Base-by-base conservation (phyloP, 2,329 filamentous ascomycete genomes). In the Fusarium denticulatum region DNA sequence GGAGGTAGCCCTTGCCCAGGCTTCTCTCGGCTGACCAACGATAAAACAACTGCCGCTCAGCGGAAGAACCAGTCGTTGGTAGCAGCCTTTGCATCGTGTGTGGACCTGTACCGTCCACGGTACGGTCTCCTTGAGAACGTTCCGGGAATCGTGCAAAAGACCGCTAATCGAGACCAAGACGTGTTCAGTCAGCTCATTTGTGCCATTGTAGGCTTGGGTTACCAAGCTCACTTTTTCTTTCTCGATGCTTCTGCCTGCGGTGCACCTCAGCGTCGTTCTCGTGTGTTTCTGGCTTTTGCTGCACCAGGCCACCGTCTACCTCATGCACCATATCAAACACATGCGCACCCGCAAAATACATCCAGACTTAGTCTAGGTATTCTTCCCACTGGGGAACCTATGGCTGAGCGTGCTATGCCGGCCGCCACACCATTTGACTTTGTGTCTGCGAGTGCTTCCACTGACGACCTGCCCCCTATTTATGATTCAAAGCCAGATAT, bases 41-140 rank as follows among this genome's bases (percentile, higher is more conserved):
- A 91, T 74, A 90, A 86, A 75, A 82, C 85, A 0, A 91, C 87
- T 5, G 78, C 84, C 0, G 60, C 83, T 8, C 91, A 93, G 14
- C 81, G 90, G 11, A 89, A 89, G 66, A 94, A 96, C 77, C 92
- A 92, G 39, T 95, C 93, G 0, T 88, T 96, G 36, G 88, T 96
- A 0, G 93, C 93, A 0, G 93, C 93, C 0, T 94, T 96, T 42
- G 91, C 91, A 1, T 90, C 93, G 0, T 94, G 88, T 67, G 85
- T 96, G 4, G 94, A 97, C 71, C 82, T 94, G 0, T 95, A 94
- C 72, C 88, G 91, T 0, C 94, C 94, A 0, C 86, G 88, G n/a
- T 96, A 93, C 77, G 92, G 91, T 0, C 73, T 96, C 0, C 85
- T 97, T 0, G 94, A 97, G 79, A 97, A 97, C 73, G 94, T 97